A percentile compares a stretch with the other conserved stretches of the same genome.
Conservation (phyloP, 2,329 filamentous ascomycete species). For the Xylaria sp. region DNA sequence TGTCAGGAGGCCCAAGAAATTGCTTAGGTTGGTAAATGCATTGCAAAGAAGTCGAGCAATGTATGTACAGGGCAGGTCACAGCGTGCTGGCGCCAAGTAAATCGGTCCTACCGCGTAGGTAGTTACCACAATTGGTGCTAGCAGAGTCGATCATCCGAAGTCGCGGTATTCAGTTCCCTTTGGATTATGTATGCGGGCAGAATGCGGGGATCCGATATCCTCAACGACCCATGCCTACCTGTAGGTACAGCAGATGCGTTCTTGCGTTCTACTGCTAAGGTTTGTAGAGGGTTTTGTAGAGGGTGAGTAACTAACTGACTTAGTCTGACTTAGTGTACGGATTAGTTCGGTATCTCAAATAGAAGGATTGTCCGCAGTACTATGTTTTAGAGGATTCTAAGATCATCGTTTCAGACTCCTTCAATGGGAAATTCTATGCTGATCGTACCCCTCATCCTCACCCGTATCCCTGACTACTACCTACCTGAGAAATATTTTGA, state of each 20-base stretch:
- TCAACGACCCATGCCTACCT: background rate
- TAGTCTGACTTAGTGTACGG: background rate
- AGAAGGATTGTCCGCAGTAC: background rate
- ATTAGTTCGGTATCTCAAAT: background rate
- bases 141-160: slow-evolving; percentile 19
- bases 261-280: background rate
- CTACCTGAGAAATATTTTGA: too few relatives aligned
- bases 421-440: background rate
- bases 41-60: slow-evolving; percentile 9
- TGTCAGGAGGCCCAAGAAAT: background rate
- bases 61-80: slow-evolving; percentile 30
- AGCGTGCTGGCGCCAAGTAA: slow-evolving; percentile 23
- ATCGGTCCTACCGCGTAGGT: slow-evolving; percentile 29
- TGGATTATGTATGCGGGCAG: too few relatives aligned
- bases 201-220: background rate
- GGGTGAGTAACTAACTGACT: too few relatives aligned
- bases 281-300: background rate
- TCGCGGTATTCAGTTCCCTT: slow-evolving; percentile 1
- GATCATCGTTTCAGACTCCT: background rate
- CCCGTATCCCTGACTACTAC: background rate
- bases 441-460: background rate
- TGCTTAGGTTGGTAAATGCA: slow-evolving; percentile 19
- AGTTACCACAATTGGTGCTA: slow-evolving; percentile 13
- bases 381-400: background rate
- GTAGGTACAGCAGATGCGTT: too few relatives aligned